A percentile compares a stretch with the other conserved stretches of the same genome.
These are phyloP conservation scores for Xylariales sp. DNA, from an alignment of 2,329 filamentous ascomycete genomes.

Conservation along the genomic window DNA sequence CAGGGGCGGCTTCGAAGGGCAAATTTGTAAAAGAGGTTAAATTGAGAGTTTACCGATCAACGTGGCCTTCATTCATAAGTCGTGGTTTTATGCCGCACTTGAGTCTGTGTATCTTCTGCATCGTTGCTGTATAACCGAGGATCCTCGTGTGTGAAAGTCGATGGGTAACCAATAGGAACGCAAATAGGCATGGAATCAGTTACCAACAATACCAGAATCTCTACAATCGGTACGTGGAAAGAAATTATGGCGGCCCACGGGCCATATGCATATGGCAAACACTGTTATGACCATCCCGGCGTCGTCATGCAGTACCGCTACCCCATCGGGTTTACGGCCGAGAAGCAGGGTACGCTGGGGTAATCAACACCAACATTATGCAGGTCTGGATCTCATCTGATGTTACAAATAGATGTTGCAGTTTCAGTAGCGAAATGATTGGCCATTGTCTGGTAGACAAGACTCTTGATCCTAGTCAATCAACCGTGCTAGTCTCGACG, in stretches of 20 bases:
- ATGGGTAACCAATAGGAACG: too few relatives aligned
- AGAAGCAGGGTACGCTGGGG: not conserved
- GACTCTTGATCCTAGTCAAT: not conserved
- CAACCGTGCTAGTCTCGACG: too few relatives aligned
- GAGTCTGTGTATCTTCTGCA: too few relatives aligned
- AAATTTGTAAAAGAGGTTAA: not conserved
- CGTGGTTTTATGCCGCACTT: not conserved
- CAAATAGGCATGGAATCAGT: not conserved
- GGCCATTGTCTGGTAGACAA: not conserved
- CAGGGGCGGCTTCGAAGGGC: not conserved
- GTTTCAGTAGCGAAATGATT: not conserved
- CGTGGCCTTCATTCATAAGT: not conserved
- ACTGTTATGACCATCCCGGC: too few relatives aligned
- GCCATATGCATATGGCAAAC: not conserved
- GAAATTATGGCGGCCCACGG: not conserved
- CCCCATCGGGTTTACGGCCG: not conserved
- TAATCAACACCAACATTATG: too few relatives aligned
- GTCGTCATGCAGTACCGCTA: not conserved
- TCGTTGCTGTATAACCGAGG: not conserved
- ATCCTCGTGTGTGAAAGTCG: too few relatives aligned
- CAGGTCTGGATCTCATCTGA: not conserved
- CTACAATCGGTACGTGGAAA: not conserved
- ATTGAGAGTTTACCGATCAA: constrained; percentile 1
- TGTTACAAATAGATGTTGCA: not conserved
- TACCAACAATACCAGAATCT: too few relatives aligned